Base-by-base conservation (phyloP, 495 filamentous ascomycete genomes). In the Penicillium parvum region DNA sequence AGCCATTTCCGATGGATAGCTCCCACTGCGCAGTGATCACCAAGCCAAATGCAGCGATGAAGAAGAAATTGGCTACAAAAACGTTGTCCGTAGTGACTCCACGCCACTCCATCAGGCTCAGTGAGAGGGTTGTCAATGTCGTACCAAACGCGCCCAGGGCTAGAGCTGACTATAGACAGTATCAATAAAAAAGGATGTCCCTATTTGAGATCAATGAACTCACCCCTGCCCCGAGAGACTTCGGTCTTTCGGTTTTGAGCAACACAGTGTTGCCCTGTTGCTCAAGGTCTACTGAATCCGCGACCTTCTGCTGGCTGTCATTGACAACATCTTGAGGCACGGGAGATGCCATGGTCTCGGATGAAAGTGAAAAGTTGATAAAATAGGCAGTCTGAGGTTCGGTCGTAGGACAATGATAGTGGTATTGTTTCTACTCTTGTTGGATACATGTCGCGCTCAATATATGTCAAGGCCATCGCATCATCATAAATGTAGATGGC, bases 1-100 rank as follows among this genome's bases (percentile, higher is more conserved):
- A 76, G 0, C 61, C 69, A 46, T 75, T 75, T 6, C 72, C 72
- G 7, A 70, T 51, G 1, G 70, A 65, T 4, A 74, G 45, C 41
- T 75, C 72, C 74, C 71, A 78, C 50, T 75, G 71, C 12, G 73
- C 73, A 3, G 70, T 68, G 5, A 76, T 49, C 0, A 78, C 62
- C 39, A 78, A 60, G 0, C 71, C 72, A 45, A 76, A 69, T 0
- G 64, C 67, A 4, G 66, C 61, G 30, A 72, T 63, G 41, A 72
- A 71, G 58, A 72, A 74, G 59, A 78, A 72, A 50, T 76, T 70
- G 14, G 52, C 71, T 37, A 77, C 64, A 41, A 65, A 77, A 7
- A 70, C 68, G 49, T 73, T 75, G 8, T 60, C 61, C 4, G 60
- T 61, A 3, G 55, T 67, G 12, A 76, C 62, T 16, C 66, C 68